A percentile compares a stretch with the other conserved stretches of the same genome.
Conservation (phyloP, 1,139 yeast genomes). For the Pichia cactophila region DNA sequence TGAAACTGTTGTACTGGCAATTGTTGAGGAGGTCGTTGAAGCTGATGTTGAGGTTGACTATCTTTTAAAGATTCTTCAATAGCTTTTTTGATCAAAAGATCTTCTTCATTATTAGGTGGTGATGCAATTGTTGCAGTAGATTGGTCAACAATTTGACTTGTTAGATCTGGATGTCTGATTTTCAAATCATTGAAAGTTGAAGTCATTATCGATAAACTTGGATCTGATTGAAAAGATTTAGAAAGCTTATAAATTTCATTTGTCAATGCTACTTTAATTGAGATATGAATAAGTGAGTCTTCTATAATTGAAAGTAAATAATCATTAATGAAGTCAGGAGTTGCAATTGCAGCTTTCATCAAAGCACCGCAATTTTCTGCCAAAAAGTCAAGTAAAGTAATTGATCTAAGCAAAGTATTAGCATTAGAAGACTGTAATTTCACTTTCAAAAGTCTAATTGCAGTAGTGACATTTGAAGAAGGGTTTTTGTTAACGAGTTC, state of each 20-base stretch:
- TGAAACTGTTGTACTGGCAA: background rate
- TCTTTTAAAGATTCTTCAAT: slow-evolving; percentile 73
- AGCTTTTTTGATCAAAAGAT: slow-evolving; percentile 73
- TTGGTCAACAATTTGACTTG: slow-evolving; percentile 24
- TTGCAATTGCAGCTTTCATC: slow-evolving; percentile 74
- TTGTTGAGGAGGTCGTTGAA: background rate
- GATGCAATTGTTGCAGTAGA: background rate
- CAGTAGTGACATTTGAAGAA: slow-evolving; percentile 47
- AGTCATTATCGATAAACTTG: slow-evolving; percentile 63
- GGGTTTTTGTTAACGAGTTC: slow-evolving; percentile 72
- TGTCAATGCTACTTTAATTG: slow-evolving; percentile 58
- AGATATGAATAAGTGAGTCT: slow-evolving; percentile 52
- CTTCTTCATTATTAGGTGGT: slow-evolving; percentile 39
- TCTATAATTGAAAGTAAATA: slow-evolving; percentile 48
- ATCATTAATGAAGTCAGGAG: slow-evolving; percentile 51
- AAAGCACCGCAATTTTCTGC: slow-evolving; percentile 94
- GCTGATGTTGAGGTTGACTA: slow-evolving; percentile 19
- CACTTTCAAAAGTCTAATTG: slow-evolving; percentile 42
- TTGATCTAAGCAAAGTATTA: slow-evolving; percentile 66
- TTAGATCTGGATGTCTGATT: slow-evolving; percentile 37
- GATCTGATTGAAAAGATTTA: slow-evolving; percentile 54
- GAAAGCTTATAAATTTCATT: slow-evolving; percentile 63
- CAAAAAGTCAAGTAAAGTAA: slow-evolving; percentile 64
- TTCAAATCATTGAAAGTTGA: slow-evolving; percentile 48
- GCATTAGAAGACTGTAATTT: slow-evolving; percentile 64